phyloP scores from a whole-genome alignment of 1,284 basidiomycete species.

The Ceratobasidium theobromae region DNA sequence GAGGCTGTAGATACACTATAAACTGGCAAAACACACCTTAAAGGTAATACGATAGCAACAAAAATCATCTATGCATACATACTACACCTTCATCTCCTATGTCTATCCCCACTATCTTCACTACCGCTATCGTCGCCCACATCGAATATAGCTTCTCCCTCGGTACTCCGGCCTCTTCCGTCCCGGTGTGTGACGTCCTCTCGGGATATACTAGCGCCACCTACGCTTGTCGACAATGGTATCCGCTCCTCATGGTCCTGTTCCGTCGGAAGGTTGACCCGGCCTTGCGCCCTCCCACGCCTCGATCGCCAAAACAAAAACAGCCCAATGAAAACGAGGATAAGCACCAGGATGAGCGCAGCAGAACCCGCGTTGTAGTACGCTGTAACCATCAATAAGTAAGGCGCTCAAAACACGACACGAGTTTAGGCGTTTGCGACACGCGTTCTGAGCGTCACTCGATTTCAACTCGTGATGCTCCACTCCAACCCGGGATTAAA shows the following conservation, averaged over 20 bases:
- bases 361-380: conserved; percentile 93
- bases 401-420: too few relatives aligned
- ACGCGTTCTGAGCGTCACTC: too few relatives aligned
- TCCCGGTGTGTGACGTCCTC: conserved; percentile 48
- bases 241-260: conserved; percentile 41
- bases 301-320: conserved; percentile 74
- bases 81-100: conserved; percentile 8
- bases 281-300: conserved; percentile 41
- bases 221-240: conserved; percentile 44
- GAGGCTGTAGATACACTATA: too few relatives aligned
- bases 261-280: conserved; percentile 38
- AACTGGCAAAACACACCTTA: too few relatives aligned
- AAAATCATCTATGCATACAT: conserved; percentile 30
- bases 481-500: too few relatives aligned
- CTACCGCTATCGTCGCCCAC: conserved; percentile 50
- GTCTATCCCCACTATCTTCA: conserved; percentile 46
- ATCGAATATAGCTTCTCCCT: conserved; percentile 48
- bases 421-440: too few relatives aligned
- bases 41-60: too few relatives aligned
- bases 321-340: conserved; percentile 67
- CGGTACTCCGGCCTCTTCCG: conserved; percentile 44
- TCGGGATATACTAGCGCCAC: conserved; percentile 26
- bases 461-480: too few relatives aligned
- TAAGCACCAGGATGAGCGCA: conserved; percentile 75
- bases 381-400: conserved; percentile 48